A percentile compares a stretch with the other conserved stretches of the same genome.
Evolutionary conservation across 768 basidiomycete genomes (phyloP).

Genomic region (Tylopilus vinaceipallidus): DNA sequence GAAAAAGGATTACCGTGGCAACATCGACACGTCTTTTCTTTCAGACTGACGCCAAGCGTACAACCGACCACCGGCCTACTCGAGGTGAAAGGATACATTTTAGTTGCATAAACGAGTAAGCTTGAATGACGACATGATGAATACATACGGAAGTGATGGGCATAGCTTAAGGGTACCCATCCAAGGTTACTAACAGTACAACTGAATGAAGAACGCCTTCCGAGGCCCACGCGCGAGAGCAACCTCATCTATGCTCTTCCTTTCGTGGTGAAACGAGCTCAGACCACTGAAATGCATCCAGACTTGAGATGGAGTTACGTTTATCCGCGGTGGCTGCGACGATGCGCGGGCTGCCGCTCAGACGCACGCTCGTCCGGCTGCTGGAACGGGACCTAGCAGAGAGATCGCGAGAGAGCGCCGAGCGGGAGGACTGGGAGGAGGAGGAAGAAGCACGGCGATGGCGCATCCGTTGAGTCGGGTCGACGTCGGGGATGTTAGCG

Average conservation of each 20-base stretch:
- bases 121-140: background rate
- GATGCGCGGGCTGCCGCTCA: constrained; percentile 33
- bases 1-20: background rate
- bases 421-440: constrained; percentile 54
- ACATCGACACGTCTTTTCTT: background rate
- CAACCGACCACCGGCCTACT: background rate
- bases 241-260: constrained; percentile 22
- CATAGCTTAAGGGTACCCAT: background rate
- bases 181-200: constrained; percentile 6
- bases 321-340: constrained; percentile 30
- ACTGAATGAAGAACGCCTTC: background rate
- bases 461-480: constrained; percentile 75
- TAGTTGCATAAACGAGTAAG: constrained; percentile 6
- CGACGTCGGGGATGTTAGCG: constrained; percentile 70
- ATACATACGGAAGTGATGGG: constrained; percentile 5
- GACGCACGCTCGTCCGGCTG: constrained; percentile 39
- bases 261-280: constrained; percentile 32
- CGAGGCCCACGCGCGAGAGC: background rate
- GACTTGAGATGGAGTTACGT: constrained; percentile 30
- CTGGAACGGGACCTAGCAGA: constrained; percentile 40
- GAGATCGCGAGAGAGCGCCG: constrained; percentile 37
- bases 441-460: constrained; percentile 77
- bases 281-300: constrained; percentile 35
- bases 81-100: background rate
- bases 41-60: background rate